Evolutionary conservation across 345 rosid species (phyloP), one percentile per base, ranked within the genome.

Genomic region (Lenwebbia sp.): DNA sequence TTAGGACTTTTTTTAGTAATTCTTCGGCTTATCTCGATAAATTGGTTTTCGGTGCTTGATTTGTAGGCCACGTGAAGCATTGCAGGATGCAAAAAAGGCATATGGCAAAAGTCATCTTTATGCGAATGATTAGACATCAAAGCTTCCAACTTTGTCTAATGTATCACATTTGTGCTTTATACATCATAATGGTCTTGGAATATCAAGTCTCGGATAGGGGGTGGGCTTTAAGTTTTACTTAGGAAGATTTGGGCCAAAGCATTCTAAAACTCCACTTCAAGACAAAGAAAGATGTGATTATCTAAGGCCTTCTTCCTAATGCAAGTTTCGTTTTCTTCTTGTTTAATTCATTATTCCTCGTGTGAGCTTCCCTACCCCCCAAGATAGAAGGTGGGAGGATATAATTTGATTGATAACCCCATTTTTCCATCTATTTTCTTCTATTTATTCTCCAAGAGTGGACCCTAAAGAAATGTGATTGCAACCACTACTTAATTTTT

Each of bases 291-390:
- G 78, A 65, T 17, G 78, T 65, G 78, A 65, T 33, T 17, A 33
- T 65, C 78, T 17, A 33, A 33, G 78, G 41, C 78, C 78, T 65
- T 65, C 78, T 65, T 65, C 25, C 78, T 5, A 65, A 65, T 65
- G 78, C 25, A 33, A 65, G 44, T 33, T 65, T 9, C 25, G 3
- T 33, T 65, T 33, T 65, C 78, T 33, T 65, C 78, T 33, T 17
- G 44, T 33, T 33, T 65, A 65, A 33, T 65, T 33, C 19, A 17
- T 17, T 65, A 23, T 33, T 65, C 41, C 41, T 62, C 75, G 22
- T 9, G 41, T 7, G 41, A 3, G 12, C 12, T 7, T 14, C 21
- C 74, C 3, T 1, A 0, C 1, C 22, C 37, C 21, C 23, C 3
- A 17, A 62, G 15, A 15, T 30, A 33, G 1, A 65, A 17, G 76